Evolutionary conservation across 495 filamentous ascomycete species (phyloP), one percentile per base, ranked within the genome.

Genomic region (Aspergillus indologenus): DNA sequence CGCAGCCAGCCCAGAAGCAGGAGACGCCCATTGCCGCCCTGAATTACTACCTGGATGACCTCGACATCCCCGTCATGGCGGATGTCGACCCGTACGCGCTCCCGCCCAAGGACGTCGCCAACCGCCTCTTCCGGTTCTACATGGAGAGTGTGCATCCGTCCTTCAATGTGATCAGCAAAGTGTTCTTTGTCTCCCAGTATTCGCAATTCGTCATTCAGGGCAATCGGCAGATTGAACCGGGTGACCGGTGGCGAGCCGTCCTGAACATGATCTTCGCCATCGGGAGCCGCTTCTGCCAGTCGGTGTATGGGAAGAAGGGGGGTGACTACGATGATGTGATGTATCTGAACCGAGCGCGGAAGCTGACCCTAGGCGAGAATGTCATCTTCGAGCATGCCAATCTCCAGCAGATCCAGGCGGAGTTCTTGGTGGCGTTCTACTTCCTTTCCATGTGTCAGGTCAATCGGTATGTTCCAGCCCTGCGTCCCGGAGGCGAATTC

Each of bases 191-290:
- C 0, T 46, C 67, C 14, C 78, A 82, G 58, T 82, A 80, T 64
- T 64, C 63, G 23, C 56, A 69, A 24, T 76, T 77, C 47, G 74
- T 64, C 31, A 40, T 40, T 11, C 34, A 40, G 34, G 34, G 34
- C 12, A 63, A 62, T 14, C 40, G 49, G 3, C 49, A 34, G 8
- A 49, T 67, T 12, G 61, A 59, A 3, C 71, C 75, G 1, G 67
- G 68, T 0, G 58, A 52, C 11, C 71, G 78, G 47, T 88, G 83
- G 84, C 74, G 85, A 14, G 81, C 82, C 0, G 81, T 83, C 18
- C 53, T 88, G 40, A 89, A 90, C 62, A 72, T 87, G 58, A 77
- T 89, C 29, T 86, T 89, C 60, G 87, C 87, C 3, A 83, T 88
- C 60, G 81, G 79, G 7, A 70, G 78, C 57, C 72, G 69, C n/a